Base-by-base conservation (phyloP, 2,329 filamentous ascomycete species). In the Madurella fahalii region DNA sequence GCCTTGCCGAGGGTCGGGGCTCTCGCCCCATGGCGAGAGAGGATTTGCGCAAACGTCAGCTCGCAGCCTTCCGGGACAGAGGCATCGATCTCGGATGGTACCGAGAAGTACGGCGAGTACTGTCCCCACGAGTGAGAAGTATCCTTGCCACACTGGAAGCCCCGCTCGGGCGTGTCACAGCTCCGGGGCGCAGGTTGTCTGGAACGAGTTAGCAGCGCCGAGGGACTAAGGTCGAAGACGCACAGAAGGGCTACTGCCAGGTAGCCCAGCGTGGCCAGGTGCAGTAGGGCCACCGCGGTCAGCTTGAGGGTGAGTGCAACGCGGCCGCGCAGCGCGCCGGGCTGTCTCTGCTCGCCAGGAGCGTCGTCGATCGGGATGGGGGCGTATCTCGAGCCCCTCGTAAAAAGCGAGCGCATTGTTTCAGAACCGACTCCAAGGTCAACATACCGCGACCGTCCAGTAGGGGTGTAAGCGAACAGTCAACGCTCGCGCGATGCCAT, bases 1-100 rank as follows among this genome's bases (percentile, higher is more conserved):
- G 84, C 81, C 74, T 92, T 95, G 60, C 75, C 74, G 11, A 73
- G 65, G 0, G 91, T 95, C 1, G 92, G 92, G 67, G 90, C 87
- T 50, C 92, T 82, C 39, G 89, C 89, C 46, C 91, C 92, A 68
- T 96, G 92, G 2, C 92, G 84, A 18, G 90, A 91, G 46, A 96
- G 79, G 20, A 92, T 75, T 65, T 92, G 87, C 1, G 81, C 92
- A 70, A 95, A 93, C 2, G 85, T 93, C 62, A 93, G 73, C 12
- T 80, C 74, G 71, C 92, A 96, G n/a, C 75, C 77, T 0, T 74
- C 61, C 0, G 90, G 91, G 1, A 87, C 73, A 8, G 75, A 74
- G 7, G 77, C 63, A 15, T 82, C 74, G 48, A 90, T 81, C 2
- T 81, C 75, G 1, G 87, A 90, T 7, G 84, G 79, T 0, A 92